Conservation (phyloP, 2,329 filamentous ascomycete species). For the Rutstroemia sp. region DNA sequence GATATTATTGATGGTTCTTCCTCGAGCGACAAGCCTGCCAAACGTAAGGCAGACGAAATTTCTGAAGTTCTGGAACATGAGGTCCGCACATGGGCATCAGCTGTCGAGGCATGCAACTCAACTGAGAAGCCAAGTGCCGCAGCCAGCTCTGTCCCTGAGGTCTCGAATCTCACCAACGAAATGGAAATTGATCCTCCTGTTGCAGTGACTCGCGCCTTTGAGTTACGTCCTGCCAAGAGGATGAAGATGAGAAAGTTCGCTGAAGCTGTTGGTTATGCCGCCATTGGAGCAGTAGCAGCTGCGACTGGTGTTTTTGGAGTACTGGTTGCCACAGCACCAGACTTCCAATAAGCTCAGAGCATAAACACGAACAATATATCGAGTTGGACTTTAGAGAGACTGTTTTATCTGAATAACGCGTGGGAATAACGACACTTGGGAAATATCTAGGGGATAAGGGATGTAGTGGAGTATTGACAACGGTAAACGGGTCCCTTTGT, state of each 20-base stretch:
- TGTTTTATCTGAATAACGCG: not conserved
- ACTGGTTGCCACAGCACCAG: slow-evolving; percentile 33
- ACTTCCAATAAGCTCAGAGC: slow-evolving; percentile 20
- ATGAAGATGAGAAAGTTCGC: slow-evolving; percentile 20
- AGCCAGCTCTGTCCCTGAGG: not conserved
- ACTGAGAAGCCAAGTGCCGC: not conserved
- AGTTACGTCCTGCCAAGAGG: slow-evolving; percentile 23
- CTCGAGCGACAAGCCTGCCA: slow-evolving; percentile 11
- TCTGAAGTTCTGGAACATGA: slow-evolving; percentile 13
- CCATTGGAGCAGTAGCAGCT: slow-evolving; percentile 31
- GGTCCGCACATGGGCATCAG: slow-evolving; percentile 19
- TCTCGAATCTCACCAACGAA: not conserved
- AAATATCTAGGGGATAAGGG: not conserved
- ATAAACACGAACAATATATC: not conserved
- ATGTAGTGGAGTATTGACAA: not conserved
- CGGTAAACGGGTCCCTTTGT: not conserved
- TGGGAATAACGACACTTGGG: not conserved
- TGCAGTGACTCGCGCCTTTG: not conserved
- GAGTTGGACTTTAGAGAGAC: not conserved
- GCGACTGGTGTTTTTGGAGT: slow-evolving; percentile 32
- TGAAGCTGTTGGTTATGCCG: slow-evolving; percentile 26
- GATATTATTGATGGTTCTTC: slow-evolving; percentile 25
- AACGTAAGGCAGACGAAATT: slow-evolving; percentile 28
- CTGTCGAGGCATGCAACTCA: not conserved
- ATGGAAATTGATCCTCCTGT: not conserved